These are phyloP conservation scores for Lasiodiplodia sp. DNA, from an alignment of 2,329 filamentous ascomycete species.

Conservation along the genomic window DNA sequence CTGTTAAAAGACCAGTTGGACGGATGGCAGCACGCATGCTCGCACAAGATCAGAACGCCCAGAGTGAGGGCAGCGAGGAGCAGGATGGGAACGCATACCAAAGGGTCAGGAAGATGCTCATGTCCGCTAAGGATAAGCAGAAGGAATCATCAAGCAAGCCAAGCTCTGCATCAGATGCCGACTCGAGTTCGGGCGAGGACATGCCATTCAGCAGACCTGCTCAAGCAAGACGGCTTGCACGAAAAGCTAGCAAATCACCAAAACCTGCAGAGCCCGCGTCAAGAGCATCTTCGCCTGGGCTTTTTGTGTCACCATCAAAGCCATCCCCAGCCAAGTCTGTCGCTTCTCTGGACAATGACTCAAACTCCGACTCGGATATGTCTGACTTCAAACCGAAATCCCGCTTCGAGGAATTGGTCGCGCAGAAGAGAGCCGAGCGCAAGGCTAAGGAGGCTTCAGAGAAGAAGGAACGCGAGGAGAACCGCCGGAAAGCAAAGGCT, in stretches of 20 bases:
- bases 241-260: background rate
- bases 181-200: constrained; percentile 32
- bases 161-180: constrained; percentile 27
- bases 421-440: constrained; percentile 75
- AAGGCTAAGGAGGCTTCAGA: constrained; percentile 68
- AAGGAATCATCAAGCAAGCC: constrained; percentile 29
- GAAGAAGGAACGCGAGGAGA: constrained; percentile 51
- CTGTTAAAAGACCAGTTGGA: constrained; percentile 61
- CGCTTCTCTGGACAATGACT: constrained; percentile 38
- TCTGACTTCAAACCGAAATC: constrained; percentile 58
- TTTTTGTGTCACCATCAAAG: constrained; percentile 63
- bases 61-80: constrained; percentile 34
- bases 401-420: constrained; percentile 75
- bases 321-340: constrained; percentile 39
- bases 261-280: constrained; percentile 31
- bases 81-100: constrained; percentile 49
- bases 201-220: constrained; percentile 18
- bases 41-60: constrained; percentile 31
- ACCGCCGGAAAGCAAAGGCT: constrained; percentile 30
- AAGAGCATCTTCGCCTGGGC: constrained; percentile 56
- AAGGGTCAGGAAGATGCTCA: constrained; percentile 54
- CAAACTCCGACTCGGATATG: constrained; percentile 53
- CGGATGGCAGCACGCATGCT: constrained; percentile 70
- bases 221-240: background rate
- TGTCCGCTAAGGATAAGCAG: constrained; percentile 40